Percentiles rank a stretch among this genome's conserved stretches.
Conservation (phyloP, 108 stramenopile species). For the Chaetoceros tenuissimus region DNA sequence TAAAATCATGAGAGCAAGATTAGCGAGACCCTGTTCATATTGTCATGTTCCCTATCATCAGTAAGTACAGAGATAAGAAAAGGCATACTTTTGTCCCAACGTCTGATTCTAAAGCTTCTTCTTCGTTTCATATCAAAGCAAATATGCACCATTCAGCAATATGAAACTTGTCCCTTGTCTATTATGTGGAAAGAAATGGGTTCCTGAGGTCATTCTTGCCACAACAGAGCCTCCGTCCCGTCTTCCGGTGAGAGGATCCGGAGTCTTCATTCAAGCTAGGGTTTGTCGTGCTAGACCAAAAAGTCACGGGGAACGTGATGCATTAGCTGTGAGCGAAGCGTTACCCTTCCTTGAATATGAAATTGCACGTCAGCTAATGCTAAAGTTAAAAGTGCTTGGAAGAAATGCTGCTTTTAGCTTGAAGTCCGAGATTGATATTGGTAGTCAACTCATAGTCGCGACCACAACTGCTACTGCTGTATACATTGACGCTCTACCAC, state of each 20-base stretch:
- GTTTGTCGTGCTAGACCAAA: slow-evolving; percentile 85
- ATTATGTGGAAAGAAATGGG: slow-evolving; percentile 94
- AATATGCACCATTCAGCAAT: slow-evolving; percentile 88
- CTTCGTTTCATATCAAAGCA: slow-evolving; percentile 93
- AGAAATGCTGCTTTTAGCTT: slow-evolving; percentile 85
- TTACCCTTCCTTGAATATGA: slow-evolving; percentile 95
- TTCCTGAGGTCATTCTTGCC: slow-evolving; percentile 76
- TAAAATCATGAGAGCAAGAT: slow-evolving; percentile 44
- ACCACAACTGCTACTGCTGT: slow-evolving; percentile 83
- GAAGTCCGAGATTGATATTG: slow-evolving; percentile 82
- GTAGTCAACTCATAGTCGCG: slow-evolving; percentile 68
- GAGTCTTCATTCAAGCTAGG: slow-evolving; percentile 89
- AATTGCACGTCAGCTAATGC: slow-evolving; percentile 91
- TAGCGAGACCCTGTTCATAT: slow-evolving; percentile 82
- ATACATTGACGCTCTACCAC: slow-evolving; percentile 85
- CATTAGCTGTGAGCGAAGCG: slow-evolving; percentile 86
- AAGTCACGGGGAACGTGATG: slow-evolving; percentile 77
- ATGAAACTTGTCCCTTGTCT: slow-evolving; percentile 94
- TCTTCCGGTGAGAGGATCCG: slow-evolving; percentile 82
- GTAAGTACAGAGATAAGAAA: too few species aligned
- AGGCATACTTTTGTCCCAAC: slow-evolving; percentile 33
- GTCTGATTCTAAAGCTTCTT: slow-evolving; percentile 72
- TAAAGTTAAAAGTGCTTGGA: slow-evolving; percentile 90
- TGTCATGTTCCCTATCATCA: slow-evolving; percentile 97
- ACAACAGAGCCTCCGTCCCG: slow-evolving; percentile 65